These are phyloP conservation scores for Leishmania aethiopica DNA, from an alignment of 208 protist genomes.

Conservation along the genomic window DNA sequence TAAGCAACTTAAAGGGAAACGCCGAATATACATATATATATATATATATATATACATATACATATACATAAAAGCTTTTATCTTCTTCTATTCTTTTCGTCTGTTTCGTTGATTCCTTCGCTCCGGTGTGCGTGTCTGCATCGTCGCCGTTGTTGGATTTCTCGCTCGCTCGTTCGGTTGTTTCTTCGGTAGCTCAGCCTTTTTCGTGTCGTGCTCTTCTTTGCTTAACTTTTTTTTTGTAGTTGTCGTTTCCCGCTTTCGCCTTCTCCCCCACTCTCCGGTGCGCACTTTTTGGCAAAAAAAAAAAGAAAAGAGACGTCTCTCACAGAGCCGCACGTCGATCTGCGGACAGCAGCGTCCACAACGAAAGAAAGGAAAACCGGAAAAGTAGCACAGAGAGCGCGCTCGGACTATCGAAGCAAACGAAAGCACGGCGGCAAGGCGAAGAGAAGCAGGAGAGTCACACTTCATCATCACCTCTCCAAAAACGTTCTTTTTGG, in stretches of 20 bases:
- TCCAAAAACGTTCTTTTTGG: neutral
- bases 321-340: neutral
- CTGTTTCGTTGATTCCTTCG: neutral
- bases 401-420: neutral
- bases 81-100: neutral
- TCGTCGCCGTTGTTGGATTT: neutral
- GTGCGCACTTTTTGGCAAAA: neutral
- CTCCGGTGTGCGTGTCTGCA: neutral
- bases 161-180: too few relatives aligned
- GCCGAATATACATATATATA: neutral
- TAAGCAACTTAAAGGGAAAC: too few relatives aligned
- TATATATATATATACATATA: neutral
- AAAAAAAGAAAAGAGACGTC: neutral
- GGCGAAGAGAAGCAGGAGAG: neutral
- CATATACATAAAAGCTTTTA: neutral
- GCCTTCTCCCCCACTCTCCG: too few relatives aligned
- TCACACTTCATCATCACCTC: neutral
- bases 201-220: neutral
- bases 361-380: neutral
- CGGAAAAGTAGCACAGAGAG: neutral
- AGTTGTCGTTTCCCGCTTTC: too few relatives aligned
- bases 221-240: neutral
- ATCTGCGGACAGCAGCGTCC: neutral
- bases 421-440: neutral
- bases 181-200: neutral